phyloP scores from a whole-genome alignment of 306 rosid species.

The Medicago ruthenica region DNA sequence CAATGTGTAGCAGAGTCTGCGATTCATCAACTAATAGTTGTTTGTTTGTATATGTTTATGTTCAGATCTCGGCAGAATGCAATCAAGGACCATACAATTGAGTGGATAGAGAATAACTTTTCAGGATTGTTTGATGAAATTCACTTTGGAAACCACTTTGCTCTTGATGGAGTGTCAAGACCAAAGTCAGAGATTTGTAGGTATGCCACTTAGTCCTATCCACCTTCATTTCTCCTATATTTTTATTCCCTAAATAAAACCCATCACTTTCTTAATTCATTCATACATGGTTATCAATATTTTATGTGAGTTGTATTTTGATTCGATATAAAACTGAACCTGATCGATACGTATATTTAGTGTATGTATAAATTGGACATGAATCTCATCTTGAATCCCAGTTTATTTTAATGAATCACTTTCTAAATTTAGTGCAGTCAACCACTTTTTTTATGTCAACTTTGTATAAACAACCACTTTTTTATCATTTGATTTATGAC shows the following conservation, averaged over 20 bases:
- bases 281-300: too few species aligned
- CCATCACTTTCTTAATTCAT: too few species aligned
- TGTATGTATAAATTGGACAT: not conserved
- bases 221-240: slow-evolving; percentile 13
- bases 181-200: slow-evolving; percentile 89
- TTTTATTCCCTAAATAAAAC: not conserved
- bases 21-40: slow-evolving; percentile 35
- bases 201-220: slow-evolving; percentile 45
- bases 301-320: too few species aligned
- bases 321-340: too few species aligned
- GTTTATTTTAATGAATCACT: too few species aligned
- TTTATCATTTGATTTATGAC: not conserved
- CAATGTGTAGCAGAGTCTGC: slow-evolving; percentile 7
- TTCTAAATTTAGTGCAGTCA: not conserved
- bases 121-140: slow-evolving; percentile 83
- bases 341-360: too few species aligned
- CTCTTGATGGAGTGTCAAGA: slow-evolving; percentile 77
- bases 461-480: too few species aligned
- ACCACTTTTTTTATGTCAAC: not conserved
- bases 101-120: slow-evolving; percentile 79
- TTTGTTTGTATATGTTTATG: slow-evolving; percentile 26
- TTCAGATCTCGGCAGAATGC: slow-evolving; percentile 83
- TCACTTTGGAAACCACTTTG: slow-evolving; percentile 95
- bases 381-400: not conserved
- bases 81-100: slow-evolving; percentile 86